phyloP scores from a whole-genome alignment of 306 rosid species.

The Medicago lupulina region DNA sequence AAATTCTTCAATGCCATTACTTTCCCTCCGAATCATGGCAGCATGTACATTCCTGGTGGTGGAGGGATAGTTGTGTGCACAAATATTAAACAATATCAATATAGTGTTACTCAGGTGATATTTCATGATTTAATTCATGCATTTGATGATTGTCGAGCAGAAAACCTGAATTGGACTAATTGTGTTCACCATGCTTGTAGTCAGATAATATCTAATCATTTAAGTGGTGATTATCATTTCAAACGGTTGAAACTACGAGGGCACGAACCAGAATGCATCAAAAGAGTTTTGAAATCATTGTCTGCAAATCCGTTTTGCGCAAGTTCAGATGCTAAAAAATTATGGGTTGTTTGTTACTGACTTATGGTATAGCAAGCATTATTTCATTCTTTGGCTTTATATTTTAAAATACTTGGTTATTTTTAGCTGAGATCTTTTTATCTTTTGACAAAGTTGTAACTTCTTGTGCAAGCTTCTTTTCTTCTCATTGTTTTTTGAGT shows the following conservation, averaged over 20 bases:
- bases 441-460: neutral
- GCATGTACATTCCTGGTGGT: no score
- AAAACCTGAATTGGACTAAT: no score
- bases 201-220: no score
- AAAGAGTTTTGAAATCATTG: constrained; percentile 78
- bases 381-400: constrained; percentile 30
- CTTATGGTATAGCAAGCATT: constrained; percentile 25
- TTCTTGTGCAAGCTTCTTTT: neutral
- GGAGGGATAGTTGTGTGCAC: neutral
- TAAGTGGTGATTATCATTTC: no score
- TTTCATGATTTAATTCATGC: neutral
- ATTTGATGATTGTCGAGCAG: no score
- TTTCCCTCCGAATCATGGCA: no score
- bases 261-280: constrained; percentile 57
- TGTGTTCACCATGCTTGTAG: no score
- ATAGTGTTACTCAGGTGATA: no score
- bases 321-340: constrained; percentile 64
- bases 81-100: constrained; percentile 23
- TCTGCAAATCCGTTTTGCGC: constrained; percentile 67
- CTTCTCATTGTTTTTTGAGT: neutral
- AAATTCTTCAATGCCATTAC: no score
- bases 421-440: neutral
- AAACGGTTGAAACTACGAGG: no score
- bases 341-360: neutral
- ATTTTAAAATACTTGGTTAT: neutral